A percentile compares a stretch with the other conserved stretches of the same genome.
Conservation (phyloP, 257 asterid species). For the Capsicum rhomboideum region DNA sequence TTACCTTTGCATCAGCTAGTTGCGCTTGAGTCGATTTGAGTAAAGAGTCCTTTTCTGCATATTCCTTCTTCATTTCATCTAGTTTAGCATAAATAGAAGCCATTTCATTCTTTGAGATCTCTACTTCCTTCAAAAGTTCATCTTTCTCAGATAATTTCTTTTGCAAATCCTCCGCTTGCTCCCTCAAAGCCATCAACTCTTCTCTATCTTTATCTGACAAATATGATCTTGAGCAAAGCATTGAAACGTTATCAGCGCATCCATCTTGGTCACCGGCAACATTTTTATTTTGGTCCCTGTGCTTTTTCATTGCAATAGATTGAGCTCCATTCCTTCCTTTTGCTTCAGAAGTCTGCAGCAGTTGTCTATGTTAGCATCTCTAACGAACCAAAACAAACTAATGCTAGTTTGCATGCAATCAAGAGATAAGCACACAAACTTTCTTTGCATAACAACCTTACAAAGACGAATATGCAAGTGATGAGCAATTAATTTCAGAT, state of each 20-base stretch:
- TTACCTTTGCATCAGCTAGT: constrained; percentile 82
- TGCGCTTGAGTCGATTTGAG: constrained; percentile 65
- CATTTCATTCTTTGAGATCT: constrained; percentile 53
- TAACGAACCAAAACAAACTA: not conserved
- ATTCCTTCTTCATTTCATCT: constrained; percentile 49
- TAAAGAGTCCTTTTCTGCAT: constrained; percentile 56
- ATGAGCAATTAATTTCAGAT: not conserved
- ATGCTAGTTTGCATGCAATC: not conserved
- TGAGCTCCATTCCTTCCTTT: constrained; percentile 48
- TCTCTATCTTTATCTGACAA: constrained; percentile 69
- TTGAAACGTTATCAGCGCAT: constrained; percentile 37
- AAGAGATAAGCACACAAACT: not conserved
- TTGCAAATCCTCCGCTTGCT: constrained; percentile 68
- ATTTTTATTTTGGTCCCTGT: constrained; percentile 34
- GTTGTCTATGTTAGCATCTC: constrained; percentile 13
- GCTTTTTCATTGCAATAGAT: constrained; percentile 37
- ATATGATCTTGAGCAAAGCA: constrained; percentile 40
- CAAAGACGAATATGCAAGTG: not conserved
- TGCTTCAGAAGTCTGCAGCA: constrained; percentile 45
- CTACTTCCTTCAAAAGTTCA: constrained; percentile 64
- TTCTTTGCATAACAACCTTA: not conserved
- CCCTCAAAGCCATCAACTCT: constrained; percentile 58
- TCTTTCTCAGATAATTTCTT: constrained; percentile 66
- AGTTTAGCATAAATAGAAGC: constrained; percentile 32
- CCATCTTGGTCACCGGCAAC: constrained; percentile 33